phyloP scores from a whole-genome alignment of 2,329 filamentous ascomycete species.

The Fusarium nelsonii region DNA sequence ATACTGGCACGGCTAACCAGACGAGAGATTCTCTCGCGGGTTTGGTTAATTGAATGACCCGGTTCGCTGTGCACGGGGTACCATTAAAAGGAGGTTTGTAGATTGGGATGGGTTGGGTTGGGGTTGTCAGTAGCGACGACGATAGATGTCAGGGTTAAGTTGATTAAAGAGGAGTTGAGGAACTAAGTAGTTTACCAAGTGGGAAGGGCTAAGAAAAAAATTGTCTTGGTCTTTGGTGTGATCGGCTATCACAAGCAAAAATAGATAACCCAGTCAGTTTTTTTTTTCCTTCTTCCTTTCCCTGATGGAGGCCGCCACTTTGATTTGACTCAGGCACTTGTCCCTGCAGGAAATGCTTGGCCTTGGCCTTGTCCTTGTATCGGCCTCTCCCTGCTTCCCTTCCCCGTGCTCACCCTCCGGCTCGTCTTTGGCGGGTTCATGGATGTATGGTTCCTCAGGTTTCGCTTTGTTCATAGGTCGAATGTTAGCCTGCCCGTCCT shows the following conservation, averaged over 20 bases:
- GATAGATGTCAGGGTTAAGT: constrained; percentile 36
- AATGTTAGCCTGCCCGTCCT: not conserved
- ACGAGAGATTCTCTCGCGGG: constrained; percentile 30
- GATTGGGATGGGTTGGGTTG: constrained; percentile 22
- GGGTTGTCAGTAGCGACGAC: constrained; percentile 35
- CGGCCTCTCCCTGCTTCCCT: constrained; percentile 8
- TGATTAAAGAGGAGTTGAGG: constrained; percentile 41
- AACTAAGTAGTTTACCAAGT: constrained; percentile 31
- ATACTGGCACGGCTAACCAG: constrained; percentile 33
- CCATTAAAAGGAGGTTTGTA: constrained; percentile 20
- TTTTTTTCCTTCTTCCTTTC: constrained; percentile 10
- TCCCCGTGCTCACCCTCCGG: constrained; percentile 24
- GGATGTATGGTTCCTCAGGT: no score
- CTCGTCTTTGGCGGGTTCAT: constrained; percentile 12
- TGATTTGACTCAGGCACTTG: constrained; percentile 21
- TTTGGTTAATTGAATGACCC: constrained; percentile 22
- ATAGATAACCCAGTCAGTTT: constrained; percentile 23
- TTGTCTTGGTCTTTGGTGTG: constrained; percentile 39
- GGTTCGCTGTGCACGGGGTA: constrained; percentile 16
- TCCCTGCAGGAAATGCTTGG: constrained; percentile 33
- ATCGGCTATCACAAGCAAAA: constrained; percentile 44
- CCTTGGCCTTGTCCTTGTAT: constrained; percentile 12
- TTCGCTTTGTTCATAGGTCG: not conserved
- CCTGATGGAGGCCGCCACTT: constrained; percentile 35
- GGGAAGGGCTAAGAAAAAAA: constrained; percentile 45